Evolutionary conservation across 192 early-diverging fungal genomes (phyloP), one percentile per base, ranked within the genome.

Genomic region (Jimgerdemannia flammicorona): DNA sequence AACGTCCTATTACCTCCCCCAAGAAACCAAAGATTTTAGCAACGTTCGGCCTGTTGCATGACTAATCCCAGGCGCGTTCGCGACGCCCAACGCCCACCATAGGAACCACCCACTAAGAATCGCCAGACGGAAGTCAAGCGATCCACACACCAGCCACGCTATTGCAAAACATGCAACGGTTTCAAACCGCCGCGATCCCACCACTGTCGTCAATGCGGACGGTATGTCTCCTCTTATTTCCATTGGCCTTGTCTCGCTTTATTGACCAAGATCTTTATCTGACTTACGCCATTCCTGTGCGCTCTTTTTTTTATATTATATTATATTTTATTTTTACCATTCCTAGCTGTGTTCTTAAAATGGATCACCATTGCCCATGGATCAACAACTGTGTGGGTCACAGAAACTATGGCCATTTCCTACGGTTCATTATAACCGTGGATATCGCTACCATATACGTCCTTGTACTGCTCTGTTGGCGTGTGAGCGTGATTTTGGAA

Each of bases 311-410:
- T 29, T 29, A 29, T 29, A 29, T 29, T 29, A 29, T 29, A 29
- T 29, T 29, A 29, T 29, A 29, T 29, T 29, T 29, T 29, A 29
- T 29, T 29, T 29, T 29, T 2, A 0, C 29, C 67, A 8, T 19
- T 19, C 40, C 29, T 18, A 68, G 67, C 69, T 95, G 94, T 85
- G 90, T 95, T 43, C 88, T 95, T 66, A 95, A 94, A 80, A 94
- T 95, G 94, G 94, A 95, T 71, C 94, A 95, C 75, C 94, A 95
- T 75, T 95, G 94, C 72, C 97, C 96, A 4, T 99, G 94, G 93
- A 88, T 97, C 74, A 89, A 92, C 83, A 92, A 95, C 81, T 97
- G 95, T 76, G 84, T 99, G 72, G 92, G 94, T 67, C 85, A 93
- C 80, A 81, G 74, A 74, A 91, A 95, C 85, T 86, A 90, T 72